These are phyloP conservation scores for Suillus cothurnatus DNA, from an alignment of 768 basidiomycete species.

Conservation along the genomic window DNA sequence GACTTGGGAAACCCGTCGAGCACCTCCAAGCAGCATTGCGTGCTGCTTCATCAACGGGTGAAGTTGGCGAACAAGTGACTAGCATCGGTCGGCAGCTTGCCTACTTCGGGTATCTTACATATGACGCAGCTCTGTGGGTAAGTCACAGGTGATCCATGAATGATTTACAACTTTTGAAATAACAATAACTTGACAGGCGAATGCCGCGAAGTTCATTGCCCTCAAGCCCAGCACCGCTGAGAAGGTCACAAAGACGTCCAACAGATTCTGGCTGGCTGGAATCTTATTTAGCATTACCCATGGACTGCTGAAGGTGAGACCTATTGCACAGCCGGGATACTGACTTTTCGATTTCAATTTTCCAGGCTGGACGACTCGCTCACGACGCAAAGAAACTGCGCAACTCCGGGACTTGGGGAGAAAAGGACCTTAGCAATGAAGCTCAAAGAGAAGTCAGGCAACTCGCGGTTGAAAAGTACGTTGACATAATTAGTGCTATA, in stretches of 20 bases:
- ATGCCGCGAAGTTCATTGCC: constrained; percentile 63
- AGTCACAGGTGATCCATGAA: constrained; percentile 22
- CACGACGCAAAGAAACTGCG: constrained; percentile 60
- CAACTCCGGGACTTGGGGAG: constrained; percentile 46
- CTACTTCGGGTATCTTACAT: constrained; percentile 85
- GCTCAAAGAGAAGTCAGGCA: constrained; percentile 66
- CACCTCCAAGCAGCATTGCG: constrained; percentile 89
- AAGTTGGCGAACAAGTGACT: constrained; percentile 70
- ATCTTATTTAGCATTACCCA: constrained; percentile 80
- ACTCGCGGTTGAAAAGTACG: constrained; percentile 56
- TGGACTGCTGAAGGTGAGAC: constrained; percentile 63
- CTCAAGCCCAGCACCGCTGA: constrained; percentile 62
- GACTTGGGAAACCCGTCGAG: constrained; percentile 92
- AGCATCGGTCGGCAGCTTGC: constrained; percentile 82
- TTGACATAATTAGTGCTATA: constrained; percentile 10
- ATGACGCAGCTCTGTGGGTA: constrained; percentile 89
- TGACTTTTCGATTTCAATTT: background rate
- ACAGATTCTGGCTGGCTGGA: constrained; percentile 87
- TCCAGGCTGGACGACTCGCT: constrained; percentile 60
- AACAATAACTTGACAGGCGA: constrained; percentile 46
- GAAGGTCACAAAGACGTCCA: constrained; percentile 64
- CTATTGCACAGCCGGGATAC: background rate
- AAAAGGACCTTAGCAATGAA: constrained; percentile 70
- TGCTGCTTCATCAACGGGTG: constrained; percentile 55
- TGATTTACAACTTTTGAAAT: background rate